phyloP scores from a whole-genome alignment of 2,329 filamentous ascomycete species.

The Pseudogymnoascus sp. region DNA sequence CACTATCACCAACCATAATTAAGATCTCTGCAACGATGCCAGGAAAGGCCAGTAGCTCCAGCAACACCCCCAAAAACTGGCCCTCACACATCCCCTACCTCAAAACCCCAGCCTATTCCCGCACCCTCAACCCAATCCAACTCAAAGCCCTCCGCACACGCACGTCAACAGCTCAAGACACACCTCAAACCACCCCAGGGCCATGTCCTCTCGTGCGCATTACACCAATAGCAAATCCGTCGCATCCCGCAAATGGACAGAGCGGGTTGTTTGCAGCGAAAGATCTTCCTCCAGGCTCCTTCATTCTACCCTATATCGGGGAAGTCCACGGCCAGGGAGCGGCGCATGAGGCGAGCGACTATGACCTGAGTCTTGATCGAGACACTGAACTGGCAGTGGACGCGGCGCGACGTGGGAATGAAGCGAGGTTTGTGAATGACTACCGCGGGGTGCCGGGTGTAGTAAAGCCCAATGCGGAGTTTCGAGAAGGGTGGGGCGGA shows the following conservation, averaged over 20 bases:
- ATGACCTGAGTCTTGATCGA: constrained; percentile 55
- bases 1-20: neutral
- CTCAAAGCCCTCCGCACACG: constrained; percentile 2
- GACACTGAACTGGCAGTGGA: constrained; percentile 51
- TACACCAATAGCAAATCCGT: constrained; percentile 38
- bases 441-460: constrained; percentile 45
- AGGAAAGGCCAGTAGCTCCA: neutral
- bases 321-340: constrained; percentile 38
- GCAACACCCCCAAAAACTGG: constrained; percentile 46
- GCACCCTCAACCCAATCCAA: constrained; percentile 20
- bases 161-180: constrained; percentile 36
- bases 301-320: constrained; percentile 55
- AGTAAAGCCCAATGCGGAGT: constrained; percentile 47
- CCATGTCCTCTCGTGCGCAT: constrained; percentile 46
- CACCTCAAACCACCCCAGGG: constrained; percentile 28
- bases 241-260: constrained; percentile 51
- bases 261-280: constrained; percentile 50
- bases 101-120: constrained; percentile 38
- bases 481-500: constrained; percentile 48
- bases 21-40: neutral
- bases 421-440: constrained; percentile 59
- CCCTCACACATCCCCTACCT: constrained; percentile 45
- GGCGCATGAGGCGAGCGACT: constrained; percentile 43
- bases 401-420: constrained; percentile 48
- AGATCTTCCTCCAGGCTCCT: constrained; percentile 42